Percentiles rank a stretch among this genome's conserved stretches.
These are phyloP conservation scores for Ophiostoma novo-ulmi DNA, from an alignment of 2,329 filamentous ascomycete genomes.

Conservation along the genomic window DNA sequence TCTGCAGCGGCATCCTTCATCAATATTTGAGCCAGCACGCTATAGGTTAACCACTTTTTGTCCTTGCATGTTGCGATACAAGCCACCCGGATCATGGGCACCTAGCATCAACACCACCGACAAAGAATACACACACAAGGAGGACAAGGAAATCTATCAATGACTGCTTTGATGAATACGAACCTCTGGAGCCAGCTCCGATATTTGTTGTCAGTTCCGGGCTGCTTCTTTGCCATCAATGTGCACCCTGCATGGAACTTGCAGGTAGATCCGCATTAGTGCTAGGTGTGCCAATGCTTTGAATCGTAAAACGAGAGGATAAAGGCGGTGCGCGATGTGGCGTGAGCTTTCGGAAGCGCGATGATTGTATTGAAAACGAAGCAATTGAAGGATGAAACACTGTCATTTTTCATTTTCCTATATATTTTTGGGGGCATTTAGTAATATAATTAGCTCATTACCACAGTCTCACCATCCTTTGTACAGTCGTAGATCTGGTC, in stretches of 20 bases:
- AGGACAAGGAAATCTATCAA: too few relatives aligned
- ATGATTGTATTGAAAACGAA: not conserved
- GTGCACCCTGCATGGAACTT: slow-evolving; percentile 5
- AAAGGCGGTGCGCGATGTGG: not conserved
- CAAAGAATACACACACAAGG: too few relatives aligned
- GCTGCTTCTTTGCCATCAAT: not conserved
- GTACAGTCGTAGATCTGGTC: not conserved
- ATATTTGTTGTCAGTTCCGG: not conserved
- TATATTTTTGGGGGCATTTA: too few relatives aligned
- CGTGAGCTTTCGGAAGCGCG: not conserved
- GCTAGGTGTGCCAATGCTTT: not conserved
- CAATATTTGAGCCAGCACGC: too few relatives aligned
- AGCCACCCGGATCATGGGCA: too few relatives aligned
- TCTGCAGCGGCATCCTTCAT: too few relatives aligned
- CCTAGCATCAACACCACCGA: too few relatives aligned
- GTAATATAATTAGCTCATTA: too few relatives aligned
- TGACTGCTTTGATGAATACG: not conserved
- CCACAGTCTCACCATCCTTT: not conserved
- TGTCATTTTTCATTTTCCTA: too few relatives aligned
- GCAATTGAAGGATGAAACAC: not conserved
- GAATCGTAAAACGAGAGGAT: not conserved
- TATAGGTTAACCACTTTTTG: too few relatives aligned
- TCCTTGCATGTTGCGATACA: too few relatives aligned
- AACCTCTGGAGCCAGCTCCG: not conserved
- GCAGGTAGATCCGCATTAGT: not conserved